phyloP scores from a whole-genome alignment of 2,329 filamentous ascomycete genomes.

The Penicillium digitatum region DNA sequence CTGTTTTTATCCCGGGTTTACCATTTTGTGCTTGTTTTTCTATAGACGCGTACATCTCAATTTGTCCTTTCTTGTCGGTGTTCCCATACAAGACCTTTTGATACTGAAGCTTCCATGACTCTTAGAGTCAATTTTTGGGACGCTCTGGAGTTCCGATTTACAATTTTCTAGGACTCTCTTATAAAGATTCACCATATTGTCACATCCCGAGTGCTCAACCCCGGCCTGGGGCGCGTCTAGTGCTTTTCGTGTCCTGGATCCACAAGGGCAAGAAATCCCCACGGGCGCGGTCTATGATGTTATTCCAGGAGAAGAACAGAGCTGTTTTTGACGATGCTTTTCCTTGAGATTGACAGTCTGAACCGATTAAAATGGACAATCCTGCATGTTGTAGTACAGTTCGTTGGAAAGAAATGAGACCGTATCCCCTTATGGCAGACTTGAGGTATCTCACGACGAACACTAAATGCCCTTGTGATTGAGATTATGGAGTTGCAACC shows the following conservation, averaged over 20 bases:
- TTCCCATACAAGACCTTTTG: too few species aligned
- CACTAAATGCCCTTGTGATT: neutral
- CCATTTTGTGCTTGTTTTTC: neutral
- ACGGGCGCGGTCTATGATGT: neutral
- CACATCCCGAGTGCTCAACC: neutral
- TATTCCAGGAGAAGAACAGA: neutral
- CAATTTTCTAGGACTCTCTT: too few species aligned
- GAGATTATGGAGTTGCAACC: neutral
- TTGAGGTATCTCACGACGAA: neutral
- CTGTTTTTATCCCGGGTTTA: neutral
- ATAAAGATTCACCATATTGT: neutral
- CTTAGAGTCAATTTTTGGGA: neutral
- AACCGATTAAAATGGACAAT: too few species aligned
- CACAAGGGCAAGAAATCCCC: constrained; percentile 1
- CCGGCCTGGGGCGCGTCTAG: constrained; percentile 1
- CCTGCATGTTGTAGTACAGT: neutral
- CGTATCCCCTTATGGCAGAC: too few species aligned
- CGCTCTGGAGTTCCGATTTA: neutral
- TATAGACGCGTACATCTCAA: neutral
- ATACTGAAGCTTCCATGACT: neutral
- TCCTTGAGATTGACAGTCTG: neutral
- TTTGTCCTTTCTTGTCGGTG: neutral
- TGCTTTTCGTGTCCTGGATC: constrained; percentile 3
- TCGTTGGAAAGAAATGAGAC: neutral
- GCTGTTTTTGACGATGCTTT: neutral